Base-by-base conservation (phyloP, 371 early-diverging fungal genomes). In the Saksenaea oblongispora region DNA sequence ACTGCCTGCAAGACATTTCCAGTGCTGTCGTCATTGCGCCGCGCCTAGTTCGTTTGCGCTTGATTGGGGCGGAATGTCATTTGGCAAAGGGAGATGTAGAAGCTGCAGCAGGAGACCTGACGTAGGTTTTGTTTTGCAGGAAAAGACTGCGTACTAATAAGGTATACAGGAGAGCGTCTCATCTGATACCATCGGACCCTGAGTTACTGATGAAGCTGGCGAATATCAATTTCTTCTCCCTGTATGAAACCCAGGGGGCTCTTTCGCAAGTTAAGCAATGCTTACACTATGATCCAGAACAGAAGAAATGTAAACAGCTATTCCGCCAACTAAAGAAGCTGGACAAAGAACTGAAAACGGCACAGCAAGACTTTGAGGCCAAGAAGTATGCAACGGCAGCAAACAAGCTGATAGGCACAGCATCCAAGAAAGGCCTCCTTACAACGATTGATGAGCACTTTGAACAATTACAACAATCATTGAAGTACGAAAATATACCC, bases 211-310 rank as follows among this genome's bases (percentile, higher is more conserved):
- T 86, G 28, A 79, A 82, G 18, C 75, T 96, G 53, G 87, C 93
- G 17, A 82, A 83, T 22, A 82, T 98, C 67, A 91, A 92, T 69
- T 95, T 80, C 51, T 87, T 80, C 59, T 87, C 80, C 36, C 63
- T 92, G 36, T 80, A 91, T 55, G 90, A 92, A 76, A 79, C 87
- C 0, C 80, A 85, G 53, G 82, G 86, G 22, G 91, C 95, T 4
- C 51, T 94, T 37, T 68, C 82, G 0, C 80, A 86, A 64, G 79
- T 91, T 47, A 94, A 95, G 61, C 91, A 91, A 59, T 97, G 96
- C 67, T 75, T 96, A 11, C 87, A 89, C 37, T 88, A 87, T 18
- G 98, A 98, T 67, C 97, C 96, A 0, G 98, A 98, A 55, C 86
- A 95, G 71, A 91, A 91, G 72, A 60, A 76, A 53, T 98, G 97